A percentile compares a stretch with the other conserved stretches of the same genome.
phyloP scores from a whole-genome alignment of 179 eudicot species.

The Patellifolia procumbens region DNA sequence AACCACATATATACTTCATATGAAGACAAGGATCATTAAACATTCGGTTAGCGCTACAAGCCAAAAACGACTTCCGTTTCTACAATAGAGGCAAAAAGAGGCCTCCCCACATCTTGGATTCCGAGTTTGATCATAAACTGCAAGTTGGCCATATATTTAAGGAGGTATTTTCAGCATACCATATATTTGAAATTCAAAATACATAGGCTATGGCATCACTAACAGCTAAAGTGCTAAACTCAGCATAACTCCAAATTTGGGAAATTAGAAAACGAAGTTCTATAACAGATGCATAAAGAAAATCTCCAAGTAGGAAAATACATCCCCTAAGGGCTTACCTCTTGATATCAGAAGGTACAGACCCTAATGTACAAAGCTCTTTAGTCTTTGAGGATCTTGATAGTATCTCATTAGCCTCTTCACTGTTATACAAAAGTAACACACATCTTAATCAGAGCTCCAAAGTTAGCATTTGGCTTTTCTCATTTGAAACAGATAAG shows the following conservation, averaged over 20 bases:
- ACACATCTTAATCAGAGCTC: background rate
- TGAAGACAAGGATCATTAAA: too few species aligned
- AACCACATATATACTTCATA: too few species aligned
- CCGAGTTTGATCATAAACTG: background rate
- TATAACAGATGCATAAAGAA: background rate
- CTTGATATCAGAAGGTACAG: constrained; percentile 55
- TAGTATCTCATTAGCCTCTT: constrained; percentile 63
- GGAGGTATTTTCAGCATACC: background rate
- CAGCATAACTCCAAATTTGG: background rate
- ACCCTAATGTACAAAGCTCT: constrained; percentile 27
- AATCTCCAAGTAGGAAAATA: background rate
- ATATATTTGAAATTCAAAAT: background rate
- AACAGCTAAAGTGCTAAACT: background rate
- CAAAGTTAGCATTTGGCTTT: background rate
- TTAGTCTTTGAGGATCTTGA: constrained; percentile 30
- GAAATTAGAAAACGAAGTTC: background rate
- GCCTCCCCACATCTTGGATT: background rate
- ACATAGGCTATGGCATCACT: background rate
- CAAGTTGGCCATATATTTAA: background rate
- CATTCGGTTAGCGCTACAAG: too few species aligned
- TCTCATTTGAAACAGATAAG: background rate
- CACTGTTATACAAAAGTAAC: constrained; percentile 37
- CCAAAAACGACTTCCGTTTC: background rate
- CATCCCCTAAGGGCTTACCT: constrained; percentile 39
- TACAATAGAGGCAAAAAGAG: too few species aligned